A percentile compares a stretch with the other conserved stretches of the same genome.
phyloP scores from a whole-genome alignment of 441 rosid genomes.

The Raphanus hybrid region DNA sequence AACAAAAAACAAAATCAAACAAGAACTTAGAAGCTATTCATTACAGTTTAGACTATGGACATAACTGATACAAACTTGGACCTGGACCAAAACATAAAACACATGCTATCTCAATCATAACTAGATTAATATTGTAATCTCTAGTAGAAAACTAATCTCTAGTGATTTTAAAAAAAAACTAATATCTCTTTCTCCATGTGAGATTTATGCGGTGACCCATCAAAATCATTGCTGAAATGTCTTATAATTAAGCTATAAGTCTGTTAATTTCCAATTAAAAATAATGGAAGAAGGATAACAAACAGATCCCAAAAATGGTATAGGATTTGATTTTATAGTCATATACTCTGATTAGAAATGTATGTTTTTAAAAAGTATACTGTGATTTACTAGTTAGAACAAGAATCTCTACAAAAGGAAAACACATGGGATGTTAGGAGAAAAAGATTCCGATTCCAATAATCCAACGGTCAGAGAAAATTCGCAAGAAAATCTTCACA shows the following conservation, averaged over 20 bases:
- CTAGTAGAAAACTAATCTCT: not conserved
- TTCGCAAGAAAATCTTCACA: constrained; percentile 20
- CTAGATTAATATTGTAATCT: not conserved
- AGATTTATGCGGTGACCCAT: constrained; percentile 16
- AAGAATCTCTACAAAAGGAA: constrained; percentile 25
- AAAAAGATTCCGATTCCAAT: constrained; percentile 33
- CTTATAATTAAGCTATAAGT: not conserved
- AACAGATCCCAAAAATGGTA: constrained; percentile 37
- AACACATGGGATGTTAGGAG: constrained; percentile 44
- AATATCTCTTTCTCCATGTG: constrained; percentile 24
- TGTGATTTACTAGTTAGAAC: constrained; percentile 36
- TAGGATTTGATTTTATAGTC: constrained; percentile 25
- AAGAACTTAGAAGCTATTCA: not conserved
- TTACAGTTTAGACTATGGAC: not conserved
- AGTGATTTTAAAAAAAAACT: no score
- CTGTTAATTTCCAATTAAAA: not conserved
- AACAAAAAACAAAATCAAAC: not conserved
- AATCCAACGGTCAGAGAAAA: constrained; percentile 37
- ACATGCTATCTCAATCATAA: constrained; percentile 5
- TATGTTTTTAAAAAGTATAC: not conserved
- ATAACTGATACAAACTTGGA: not conserved
- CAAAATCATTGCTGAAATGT: constrained; percentile 27
- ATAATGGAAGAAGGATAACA: constrained; percentile 25
- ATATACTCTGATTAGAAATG: constrained; percentile 26
- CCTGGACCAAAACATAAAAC: not conserved